Percentiles rank a stretch among this genome's conserved stretches.
phyloP scores from a whole-genome alignment of 345 rosid species.

The Gossypium sturtianum region DNA sequence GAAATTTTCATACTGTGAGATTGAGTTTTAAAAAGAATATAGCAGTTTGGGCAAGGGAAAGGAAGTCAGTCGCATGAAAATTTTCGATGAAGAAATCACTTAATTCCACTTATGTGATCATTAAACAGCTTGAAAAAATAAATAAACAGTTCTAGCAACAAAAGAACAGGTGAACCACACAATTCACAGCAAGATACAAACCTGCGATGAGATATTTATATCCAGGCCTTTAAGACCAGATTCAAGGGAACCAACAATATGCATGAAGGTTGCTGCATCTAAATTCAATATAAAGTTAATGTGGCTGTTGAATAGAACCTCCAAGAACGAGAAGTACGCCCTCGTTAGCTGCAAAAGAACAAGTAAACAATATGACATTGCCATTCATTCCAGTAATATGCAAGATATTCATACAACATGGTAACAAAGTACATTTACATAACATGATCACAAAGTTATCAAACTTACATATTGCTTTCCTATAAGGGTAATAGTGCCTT shows the following conservation, averaged over 20 bases:
- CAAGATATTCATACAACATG: neutral
- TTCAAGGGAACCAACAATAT: conserved; percentile 89
- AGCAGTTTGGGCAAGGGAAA: neutral
- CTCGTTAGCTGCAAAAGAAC: conserved; percentile 72
- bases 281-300: conserved; percentile 68
- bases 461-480: conserved; percentile 5
- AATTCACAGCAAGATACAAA: conserved; percentile 23
- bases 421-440: neutral
- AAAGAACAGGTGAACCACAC: neutral
- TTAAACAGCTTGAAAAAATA: conserved; percentile 1
- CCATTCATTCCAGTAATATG: neutral
- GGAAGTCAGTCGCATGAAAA: neutral
- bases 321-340: conserved; percentile 95
- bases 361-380: conserved; percentile 8
- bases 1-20: conserved; percentile 13
- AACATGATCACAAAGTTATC: neutral
- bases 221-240: conserved; percentile 97
- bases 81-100: neutral
- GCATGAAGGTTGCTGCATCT: conserved; percentile 82
- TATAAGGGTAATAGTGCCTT: neutral
- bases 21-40: neutral
- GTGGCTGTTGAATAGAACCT: conserved; percentile 80
- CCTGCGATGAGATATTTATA: conserved; percentile 89
- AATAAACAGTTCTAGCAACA: neutral
- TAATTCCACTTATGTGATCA: neutral